Base-by-base conservation (phyloP, 805 yeast genomes). In the Nakazawaea molendinolei region DNA sequence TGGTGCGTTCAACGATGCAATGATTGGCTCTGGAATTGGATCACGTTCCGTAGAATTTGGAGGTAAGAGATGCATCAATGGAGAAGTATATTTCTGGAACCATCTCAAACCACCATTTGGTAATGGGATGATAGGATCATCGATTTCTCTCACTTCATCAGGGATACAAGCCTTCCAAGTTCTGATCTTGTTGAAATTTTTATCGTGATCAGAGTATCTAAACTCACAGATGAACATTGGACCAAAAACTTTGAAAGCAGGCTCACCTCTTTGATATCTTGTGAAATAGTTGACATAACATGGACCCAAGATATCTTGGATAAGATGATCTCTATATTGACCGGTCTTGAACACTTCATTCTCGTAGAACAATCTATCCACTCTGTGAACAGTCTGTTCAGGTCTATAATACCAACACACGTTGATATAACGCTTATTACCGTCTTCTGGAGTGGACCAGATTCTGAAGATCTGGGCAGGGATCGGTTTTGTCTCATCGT, bases 151-250 rank as follows among this genome's bases (percentile, higher is more conserved):
- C 32, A 90, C 83, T 58, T 90, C 97, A 58, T 92, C 97, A 0
- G 98, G 98, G 46, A 92, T 69, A 65, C 97, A 92, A 5, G 97
- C 97, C 59, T 86, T 90, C 98, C 98, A 92, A 3, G 98, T 90
- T 53, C 97, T 74, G 50, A 92, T 92, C 54, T 90, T 83, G 60
- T 90, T 92, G 68, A 92, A 92, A 20, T 79, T 79, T 56, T 86
- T 85, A 50, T 86, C 95, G 38, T 75, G 70, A 55, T 90, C 97
- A 54, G 90, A 90, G 61, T 89, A 92, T 51, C 98, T 78, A 56
- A 76, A 85, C 59, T 92, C 98, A 63, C 97, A 92, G 47, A 92
- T 80, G 59, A 87, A 92, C 53, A 94, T 72, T 5, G 92, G 90
- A 4, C 86, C 82, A 36, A 86, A 90, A 38, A 68, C 69, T 15